A percentile compares a stretch with the other conserved stretches of the same genome.
These are phyloP conservation scores for Inosperma sp. DNA, from an alignment of 768 basidiomycete species.

Conservation along the genomic window DNA sequence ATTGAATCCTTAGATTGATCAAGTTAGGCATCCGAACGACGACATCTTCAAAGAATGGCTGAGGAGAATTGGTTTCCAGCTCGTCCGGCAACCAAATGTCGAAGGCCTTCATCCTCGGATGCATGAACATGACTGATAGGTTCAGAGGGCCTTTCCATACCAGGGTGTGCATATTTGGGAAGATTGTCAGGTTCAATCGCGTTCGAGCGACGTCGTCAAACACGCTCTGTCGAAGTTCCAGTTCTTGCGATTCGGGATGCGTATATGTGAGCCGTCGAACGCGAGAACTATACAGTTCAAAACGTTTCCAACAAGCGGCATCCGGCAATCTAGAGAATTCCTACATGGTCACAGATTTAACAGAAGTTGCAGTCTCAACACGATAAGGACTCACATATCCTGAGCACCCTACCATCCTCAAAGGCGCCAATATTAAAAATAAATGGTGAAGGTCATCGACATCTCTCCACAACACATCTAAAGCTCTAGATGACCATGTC, in stretches of 20 bases:
- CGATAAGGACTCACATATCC: conserved; percentile 9
- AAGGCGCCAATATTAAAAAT: conserved; percentile 47
- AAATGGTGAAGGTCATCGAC: conserved; percentile 43
- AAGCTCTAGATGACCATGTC: conserved; percentile 52
- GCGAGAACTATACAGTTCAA: conserved; percentile 50
- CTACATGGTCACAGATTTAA: conserved; percentile 24
- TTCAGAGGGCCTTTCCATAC: conserved; percentile 38
- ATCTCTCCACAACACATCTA: conserved; percentile 56
- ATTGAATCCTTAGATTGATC: conserved; percentile 43
- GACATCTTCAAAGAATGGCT: conserved; percentile 34
- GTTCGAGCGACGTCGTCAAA: conserved; percentile 58
- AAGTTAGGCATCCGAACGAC: conserved; percentile 49
- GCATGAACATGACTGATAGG: conserved; percentile 52
- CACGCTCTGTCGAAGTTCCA: conserved; percentile 29
- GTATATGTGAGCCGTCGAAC: conserved; percentile 37
- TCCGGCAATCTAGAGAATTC: conserved; percentile 39
- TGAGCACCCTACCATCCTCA: conserved; percentile 18
- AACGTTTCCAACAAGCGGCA: conserved; percentile 50
- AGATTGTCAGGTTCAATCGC: conserved; percentile 45
- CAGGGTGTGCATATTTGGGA: conserved; percentile 52
- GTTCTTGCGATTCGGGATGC: conserved; percentile 11
- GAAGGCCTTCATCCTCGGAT: conserved; percentile 42
- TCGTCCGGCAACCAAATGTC: conserved; percentile 24
- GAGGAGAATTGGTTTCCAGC: conserved; percentile 16
- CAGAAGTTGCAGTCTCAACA: not conserved